Evolutionary conservation across 345 rosid genomes (phyloP), one percentile per base, ranked within the genome.

Genomic region (Nephelium lappaceum): DNA sequence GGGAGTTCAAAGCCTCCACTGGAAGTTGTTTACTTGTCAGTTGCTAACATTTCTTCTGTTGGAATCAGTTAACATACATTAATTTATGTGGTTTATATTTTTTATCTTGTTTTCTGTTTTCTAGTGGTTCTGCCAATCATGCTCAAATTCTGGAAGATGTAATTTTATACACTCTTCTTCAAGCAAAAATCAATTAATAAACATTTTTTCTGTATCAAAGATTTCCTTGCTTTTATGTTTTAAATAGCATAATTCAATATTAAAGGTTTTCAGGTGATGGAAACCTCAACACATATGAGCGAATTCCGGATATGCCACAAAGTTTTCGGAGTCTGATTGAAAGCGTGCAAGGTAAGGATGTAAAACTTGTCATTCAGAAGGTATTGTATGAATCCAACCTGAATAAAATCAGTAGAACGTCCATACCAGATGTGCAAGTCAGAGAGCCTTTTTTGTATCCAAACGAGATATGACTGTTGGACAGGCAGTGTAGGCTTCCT

Each of bases 1-100:
- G 89, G 89, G 82, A 84, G 74, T 84, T 71, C 85, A 68, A 89
- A 86, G 81, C 83, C 91, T 65, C 95, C 96, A 62, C 81, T 75
- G 97, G 91, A 78, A 91, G 95, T 89, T 68, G 8, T 77, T 69
- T 27, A 27, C 31, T 27, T 27, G 31, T 27, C 31, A 27, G 31
- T 27, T 53, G 42, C 55, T 21, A 47, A 63, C 58, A 62, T 69
- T 12, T 75, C 71, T 70, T 23, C 8, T n/a, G 7, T 73, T 43
- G 12, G 19, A 51, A 63, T n/a, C 31, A 5, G 39, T 43, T 15
- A 41, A 14, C 21, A 6, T 3, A 45, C 31, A 36, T 15, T 43
- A 71, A 16, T 36, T 55, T 23, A 47, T 36, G 43, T 27, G 31
- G 31, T 63, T 45, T n/a, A n/a, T 58, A 47, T 31, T 49, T 72